Evolutionary conservation across 768 basidiomycete species (phyloP).

Genomic region (Phallus indusiatus): DNA sequence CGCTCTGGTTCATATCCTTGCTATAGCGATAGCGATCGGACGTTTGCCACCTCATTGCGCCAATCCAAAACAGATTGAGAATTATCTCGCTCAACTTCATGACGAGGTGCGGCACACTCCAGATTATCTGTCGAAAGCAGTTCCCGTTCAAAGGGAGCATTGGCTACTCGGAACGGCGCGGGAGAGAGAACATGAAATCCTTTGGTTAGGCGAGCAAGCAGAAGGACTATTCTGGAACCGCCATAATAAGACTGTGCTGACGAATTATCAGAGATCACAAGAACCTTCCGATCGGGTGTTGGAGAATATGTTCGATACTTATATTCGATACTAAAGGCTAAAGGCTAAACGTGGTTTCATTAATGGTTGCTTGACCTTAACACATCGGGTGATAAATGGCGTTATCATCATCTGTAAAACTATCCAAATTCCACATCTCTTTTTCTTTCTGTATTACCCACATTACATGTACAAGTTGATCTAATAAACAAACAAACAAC

Average conservation of each 20-base stretch:
- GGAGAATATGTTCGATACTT: background rate
- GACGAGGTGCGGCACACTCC: background rate
- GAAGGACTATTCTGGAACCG: background rate
- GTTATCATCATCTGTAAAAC: too few species aligned
- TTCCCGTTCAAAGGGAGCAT: background rate
- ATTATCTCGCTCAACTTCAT: background rate
- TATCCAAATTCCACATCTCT: too few species aligned
- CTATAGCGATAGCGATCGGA: background rate
- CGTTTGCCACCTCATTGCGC: background rate
- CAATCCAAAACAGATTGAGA: background rate
- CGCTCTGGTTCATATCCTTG: background rate
- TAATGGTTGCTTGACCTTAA: background rate
- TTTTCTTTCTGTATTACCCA: too few species aligned
- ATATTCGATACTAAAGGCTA: background rate
- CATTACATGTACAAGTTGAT: too few species aligned
- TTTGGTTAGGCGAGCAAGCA: background rate
- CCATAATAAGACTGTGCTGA: background rate
- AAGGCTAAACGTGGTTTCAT: background rate
- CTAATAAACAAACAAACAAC: too few species aligned
- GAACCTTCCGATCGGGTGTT: background rate
- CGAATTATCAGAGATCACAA: background rate
- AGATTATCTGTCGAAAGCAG: background rate
- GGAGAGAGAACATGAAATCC: background rate
- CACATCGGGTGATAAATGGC: too few species aligned
- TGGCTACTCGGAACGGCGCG: background rate